Base-by-base conservation (phyloP, 306 rosid genomes). In the Herpetospermum pedunculosum region DNA sequence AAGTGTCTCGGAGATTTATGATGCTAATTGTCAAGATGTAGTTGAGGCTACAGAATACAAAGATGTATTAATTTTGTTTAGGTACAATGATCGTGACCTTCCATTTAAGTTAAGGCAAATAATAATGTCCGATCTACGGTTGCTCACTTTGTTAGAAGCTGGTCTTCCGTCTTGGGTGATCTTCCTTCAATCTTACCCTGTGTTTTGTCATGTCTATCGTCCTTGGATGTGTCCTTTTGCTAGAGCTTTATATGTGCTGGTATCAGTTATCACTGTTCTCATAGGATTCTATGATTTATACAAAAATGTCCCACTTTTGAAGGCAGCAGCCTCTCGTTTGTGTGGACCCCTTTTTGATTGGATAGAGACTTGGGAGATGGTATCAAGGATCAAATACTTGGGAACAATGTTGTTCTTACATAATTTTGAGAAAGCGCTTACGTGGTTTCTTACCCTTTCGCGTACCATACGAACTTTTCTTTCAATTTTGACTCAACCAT, bases 221-320 rank as follows among this genome's bases (percentile, higher is more conserved):
- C 96, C 98, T 2, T 94, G 97, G 98, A 94, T 94, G 98, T 94
- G 97, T 78, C 98, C 91, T 1, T 85, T 94, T 75, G 98, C 89
- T 1, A 85, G 98, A 83, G 79, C 87, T 48, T 75, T 94, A 40
- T 94, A 91, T 70, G 88, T 94, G 62, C 60, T 91, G 50, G 87
- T 94, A 75, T 91, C 97, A 70, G 77, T 88, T 76, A 88, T 83
- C 80, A 94, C 98, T 41, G 98, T 91, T 63, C 92, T 94, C 37
- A 91, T 94, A 76, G 98, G 98, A 80, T 91, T 94, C 73, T 94
- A 88, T 72, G 98, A 94, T 76, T 82, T 94, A 53, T 94, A 94
- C 87, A 94, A 94, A 79, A 94, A 94, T 82, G 97, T 94, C 81
- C 98, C 98, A 41, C 87, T 94, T 75, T 93, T 94, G 65, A 94